These are phyloP conservation scores for Trichoderma cornu-damae DNA, from an alignment of 2,329 filamentous ascomycete species.

Conservation along the genomic window DNA sequence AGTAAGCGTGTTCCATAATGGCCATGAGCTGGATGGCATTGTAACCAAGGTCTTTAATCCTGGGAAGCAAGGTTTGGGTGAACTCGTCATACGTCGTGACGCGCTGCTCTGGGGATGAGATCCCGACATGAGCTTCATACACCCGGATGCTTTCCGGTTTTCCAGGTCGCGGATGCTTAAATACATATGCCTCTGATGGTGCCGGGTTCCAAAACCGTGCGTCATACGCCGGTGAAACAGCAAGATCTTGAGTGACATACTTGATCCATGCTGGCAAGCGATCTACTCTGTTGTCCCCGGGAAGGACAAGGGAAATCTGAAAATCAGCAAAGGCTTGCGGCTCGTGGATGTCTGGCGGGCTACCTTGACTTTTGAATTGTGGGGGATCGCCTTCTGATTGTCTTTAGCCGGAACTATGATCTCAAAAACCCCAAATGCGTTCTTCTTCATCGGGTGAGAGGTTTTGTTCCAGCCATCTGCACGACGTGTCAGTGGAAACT, in stretches of 20 bases:
- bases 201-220: slow-evolving; percentile 97
- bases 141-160: slow-evolving; percentile 85
- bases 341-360: not conserved
- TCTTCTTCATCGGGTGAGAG: slow-evolving; percentile 81
- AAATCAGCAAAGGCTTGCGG: not conserved
- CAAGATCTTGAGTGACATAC: slow-evolving; percentile 89
- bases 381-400: slow-evolving; percentile 73
- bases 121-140: slow-evolving; percentile 98
- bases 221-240: slow-evolving; percentile 87
- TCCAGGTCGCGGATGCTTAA: slow-evolving; percentile 75
- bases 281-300: slow-evolving; percentile 75
- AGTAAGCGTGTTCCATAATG: slow-evolving; percentile 99
- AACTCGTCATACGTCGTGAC: slow-evolving; percentile 98
- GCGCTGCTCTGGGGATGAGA: slow-evolving; percentile 82
- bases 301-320: slow-evolving; percentile 77
- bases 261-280: slow-evolving; percentile 95
- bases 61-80: slow-evolving; percentile 82
- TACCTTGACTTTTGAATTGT: slow-evolving; percentile 96
- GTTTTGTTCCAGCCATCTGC: slow-evolving; percentile 80
- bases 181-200: slow-evolving; percentile 66
- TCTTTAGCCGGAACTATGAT: slow-evolving; percentile 67
- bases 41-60: slow-evolving; percentile 87
- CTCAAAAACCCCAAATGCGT: slow-evolving; percentile 81
- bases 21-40: slow-evolving; percentile 99
- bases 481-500: slow-evolving; percentile 26